Percentiles rank a stretch among this genome's conserved stretches.
Conservation (phyloP, 305 asterid species). For the Salvia sclarea region DNA sequence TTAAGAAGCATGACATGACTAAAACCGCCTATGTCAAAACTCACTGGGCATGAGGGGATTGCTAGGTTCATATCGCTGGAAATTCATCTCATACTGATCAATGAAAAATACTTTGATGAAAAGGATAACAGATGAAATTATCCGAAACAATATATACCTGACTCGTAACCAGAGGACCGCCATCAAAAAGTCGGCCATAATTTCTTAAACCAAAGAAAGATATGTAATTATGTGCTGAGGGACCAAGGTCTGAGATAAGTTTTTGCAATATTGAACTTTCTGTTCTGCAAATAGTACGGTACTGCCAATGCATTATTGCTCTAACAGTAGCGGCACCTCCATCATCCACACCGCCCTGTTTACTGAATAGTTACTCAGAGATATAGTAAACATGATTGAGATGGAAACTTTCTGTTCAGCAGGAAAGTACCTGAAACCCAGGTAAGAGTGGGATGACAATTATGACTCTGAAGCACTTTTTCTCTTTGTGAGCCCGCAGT, state of each 20-base stretch:
- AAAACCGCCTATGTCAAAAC: constrained; percentile 11
- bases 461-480: constrained; percentile 74
- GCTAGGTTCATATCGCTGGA: constrained; percentile 6
- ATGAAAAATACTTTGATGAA: background rate
- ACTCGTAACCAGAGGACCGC: constrained; percentile 74
- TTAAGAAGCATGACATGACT: constrained; percentile 14
- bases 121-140: constrained; percentile 4
- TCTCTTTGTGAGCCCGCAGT: constrained; percentile 65
- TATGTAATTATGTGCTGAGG: constrained; percentile 63
- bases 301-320: constrained; percentile 98
- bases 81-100: constrained; percentile 9
- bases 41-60: constrained; percentile 10
- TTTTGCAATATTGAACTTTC: constrained; percentile 76
- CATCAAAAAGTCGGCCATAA: constrained; percentile 67
- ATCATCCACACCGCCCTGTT: constrained; percentile 95
- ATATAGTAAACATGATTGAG: constrained; percentile 14
- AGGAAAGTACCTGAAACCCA: constrained; percentile 76
- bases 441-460: constrained; percentile 93
- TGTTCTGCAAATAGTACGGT: constrained; percentile 83
- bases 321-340: constrained; percentile 95
- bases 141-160: constrained; percentile 53
- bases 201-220: constrained; percentile 90
- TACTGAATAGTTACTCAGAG: constrained; percentile 21
- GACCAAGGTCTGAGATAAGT: constrained; percentile 71
- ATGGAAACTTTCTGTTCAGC: constrained; percentile 23